Evolutionary conservation across 2,329 filamentous ascomycete species (phyloP).

Genomic region (Colletotrichum ledebouriae): DNA sequence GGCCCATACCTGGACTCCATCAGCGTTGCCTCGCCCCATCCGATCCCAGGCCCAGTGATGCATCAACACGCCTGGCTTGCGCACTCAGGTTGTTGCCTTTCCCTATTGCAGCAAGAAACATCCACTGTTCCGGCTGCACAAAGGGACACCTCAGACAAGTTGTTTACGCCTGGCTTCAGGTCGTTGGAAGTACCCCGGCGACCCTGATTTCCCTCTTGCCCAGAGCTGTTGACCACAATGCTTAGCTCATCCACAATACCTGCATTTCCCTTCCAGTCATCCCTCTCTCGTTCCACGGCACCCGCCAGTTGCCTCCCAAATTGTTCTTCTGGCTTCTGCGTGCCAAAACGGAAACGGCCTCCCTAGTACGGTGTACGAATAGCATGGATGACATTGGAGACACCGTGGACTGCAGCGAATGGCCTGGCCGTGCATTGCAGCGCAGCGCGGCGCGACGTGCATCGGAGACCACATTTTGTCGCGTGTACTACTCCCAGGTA

Average conservation of each 20-base stretch:
- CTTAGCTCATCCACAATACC: constrained; percentile 17
- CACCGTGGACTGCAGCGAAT: constrained; percentile 32
- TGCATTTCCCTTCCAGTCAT: constrained; percentile 2
- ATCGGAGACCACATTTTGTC: constrained; percentile 22
- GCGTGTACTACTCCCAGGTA: neutral
- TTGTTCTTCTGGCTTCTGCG: constrained; percentile 37
- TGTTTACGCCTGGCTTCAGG: too few species aligned
- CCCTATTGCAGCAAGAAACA: constrained; percentile 33
- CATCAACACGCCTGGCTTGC: constrained; percentile 17
- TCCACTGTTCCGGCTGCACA: constrained; percentile 40
- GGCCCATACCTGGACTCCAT: constrained; percentile 14
- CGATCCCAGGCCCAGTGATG: constrained; percentile 23
- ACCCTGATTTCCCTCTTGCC: constrained; percentile 8
- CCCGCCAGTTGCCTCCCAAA: constrained; percentile 23
- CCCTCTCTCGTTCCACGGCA: neutral
- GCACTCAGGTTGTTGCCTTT: constrained; percentile 34
- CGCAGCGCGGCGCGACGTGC: constrained; percentile 10
- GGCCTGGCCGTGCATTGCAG: constrained; percentile 41
- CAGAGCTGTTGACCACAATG: constrained; percentile 18
- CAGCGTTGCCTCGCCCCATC: constrained; percentile 37
- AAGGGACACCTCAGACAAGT: constrained; percentile 17
- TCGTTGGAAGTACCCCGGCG: neutral
- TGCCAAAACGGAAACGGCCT: constrained; percentile 39
- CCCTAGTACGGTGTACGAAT: constrained; percentile 25
- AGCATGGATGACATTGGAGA: constrained; percentile 31